Evolutionary conservation across 441 rosid genomes (phyloP).

Genomic region (Rhodomyrtus psidioides): DNA sequence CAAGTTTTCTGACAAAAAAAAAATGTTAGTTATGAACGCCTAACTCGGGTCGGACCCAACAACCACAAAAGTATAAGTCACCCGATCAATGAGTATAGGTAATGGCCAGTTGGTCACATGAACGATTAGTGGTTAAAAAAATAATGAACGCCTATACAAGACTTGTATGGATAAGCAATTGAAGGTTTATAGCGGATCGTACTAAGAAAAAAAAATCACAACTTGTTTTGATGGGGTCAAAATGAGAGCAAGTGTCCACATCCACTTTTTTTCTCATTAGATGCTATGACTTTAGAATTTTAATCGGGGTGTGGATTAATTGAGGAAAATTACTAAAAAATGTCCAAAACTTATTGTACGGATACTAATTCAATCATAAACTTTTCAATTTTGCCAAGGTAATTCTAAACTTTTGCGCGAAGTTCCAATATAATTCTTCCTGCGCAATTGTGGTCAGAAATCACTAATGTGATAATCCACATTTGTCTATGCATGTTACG

Average conservation of each 20-base stretch:
- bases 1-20: no score
- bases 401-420: not conserved
- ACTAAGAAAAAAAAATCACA: no score
- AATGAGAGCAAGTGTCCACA: not conserved
- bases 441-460: not conserved
- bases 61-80: not conserved
- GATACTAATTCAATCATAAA: no score
- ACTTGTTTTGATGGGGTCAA: not conserved
- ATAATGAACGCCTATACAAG: not conserved
- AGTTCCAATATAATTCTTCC: not conserved
- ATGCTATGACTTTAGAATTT: not conserved
- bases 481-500: not conserved
- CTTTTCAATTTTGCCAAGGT: not conserved
- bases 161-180: not conserved
- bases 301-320: not conserved
- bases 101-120: not conserved
- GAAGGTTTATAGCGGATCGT: not conserved
- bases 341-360: no score
- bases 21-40: no score
- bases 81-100: not conserved
- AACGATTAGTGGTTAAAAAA: not conserved
- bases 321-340: not conserved
- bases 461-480: rapidly evolving
- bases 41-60: not conserved
- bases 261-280: not conserved